These are phyloP conservation scores for Elongisporangium prolatum DNA, from an alignment of 352 stramenopile species.

Conservation along the genomic window DNA sequence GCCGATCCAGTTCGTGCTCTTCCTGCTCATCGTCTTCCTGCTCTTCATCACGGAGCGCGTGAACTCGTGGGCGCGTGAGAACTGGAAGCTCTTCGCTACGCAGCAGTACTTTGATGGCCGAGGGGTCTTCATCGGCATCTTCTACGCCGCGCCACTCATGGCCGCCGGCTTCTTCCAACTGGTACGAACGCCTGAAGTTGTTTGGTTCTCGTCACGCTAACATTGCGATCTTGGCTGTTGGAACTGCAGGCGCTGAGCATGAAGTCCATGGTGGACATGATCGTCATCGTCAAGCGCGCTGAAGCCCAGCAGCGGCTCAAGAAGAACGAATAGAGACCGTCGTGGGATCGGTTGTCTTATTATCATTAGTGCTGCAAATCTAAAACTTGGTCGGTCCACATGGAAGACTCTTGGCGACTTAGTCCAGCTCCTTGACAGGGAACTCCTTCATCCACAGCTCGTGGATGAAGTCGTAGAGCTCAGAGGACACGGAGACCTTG, in stretches of 20 bases:
- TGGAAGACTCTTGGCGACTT: conserved; percentile 8
- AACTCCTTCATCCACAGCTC: conserved; percentile 94
- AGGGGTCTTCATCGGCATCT: conserved; percentile 82
- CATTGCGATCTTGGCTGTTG: too few relatives aligned
- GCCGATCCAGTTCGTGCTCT: conserved; percentile 56
- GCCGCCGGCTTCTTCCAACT: conserved; percentile 75
- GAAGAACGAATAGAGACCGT: conserved; percentile 35
- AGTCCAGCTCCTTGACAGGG: conserved; percentile 79
- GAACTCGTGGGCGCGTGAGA: conserved; percentile 51
- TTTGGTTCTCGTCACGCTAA: too few relatives aligned
- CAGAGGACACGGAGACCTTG: conserved; percentile 89
- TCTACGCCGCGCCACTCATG: conserved; percentile 73
- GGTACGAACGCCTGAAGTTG: conserved; percentile 17
- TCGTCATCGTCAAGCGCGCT: conserved; percentile 71
- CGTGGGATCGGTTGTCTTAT: background rate
- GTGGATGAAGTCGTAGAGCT: conserved; percentile 94
- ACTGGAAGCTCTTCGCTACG: conserved; percentile 65
- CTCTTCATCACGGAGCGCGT: conserved; percentile 52
- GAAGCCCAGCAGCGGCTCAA: conserved; percentile 56
- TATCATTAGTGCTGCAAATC: conserved; percentile 1
- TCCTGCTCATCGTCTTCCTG: conserved; percentile 55
- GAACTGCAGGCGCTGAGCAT: conserved; percentile 63
- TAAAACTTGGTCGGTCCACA: background rate
- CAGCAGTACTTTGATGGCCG: conserved; percentile 82
- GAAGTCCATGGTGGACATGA: conserved; percentile 75